Conservation (phyloP, 208 protist species). For the Trichomonas vaginalis region DNA sequence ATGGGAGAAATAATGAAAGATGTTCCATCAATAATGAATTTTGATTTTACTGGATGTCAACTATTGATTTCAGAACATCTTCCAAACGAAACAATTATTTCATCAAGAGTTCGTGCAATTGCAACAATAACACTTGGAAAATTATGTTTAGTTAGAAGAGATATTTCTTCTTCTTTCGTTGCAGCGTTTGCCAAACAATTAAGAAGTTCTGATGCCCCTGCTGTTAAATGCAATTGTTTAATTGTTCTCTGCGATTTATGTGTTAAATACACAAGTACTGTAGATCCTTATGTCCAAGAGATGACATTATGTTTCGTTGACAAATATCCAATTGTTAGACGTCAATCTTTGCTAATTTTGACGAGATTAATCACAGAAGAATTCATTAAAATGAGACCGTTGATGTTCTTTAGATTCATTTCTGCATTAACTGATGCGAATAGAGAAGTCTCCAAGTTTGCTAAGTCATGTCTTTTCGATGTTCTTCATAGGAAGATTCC, state of each 20-base stretch:
- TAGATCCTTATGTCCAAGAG: not conserved
- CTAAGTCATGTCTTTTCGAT: not conserved
- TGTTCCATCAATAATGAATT: not conserved
- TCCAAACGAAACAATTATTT: not conserved
- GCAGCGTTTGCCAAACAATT: not conserved
- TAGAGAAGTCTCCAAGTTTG: not conserved
- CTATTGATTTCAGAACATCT: not conserved
- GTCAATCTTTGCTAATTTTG: not conserved
- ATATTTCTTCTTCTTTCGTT: not conserved
- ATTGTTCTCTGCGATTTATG: conserved; percentile 10
- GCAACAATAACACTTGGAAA: not conserved
- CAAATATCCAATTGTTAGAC: not conserved
- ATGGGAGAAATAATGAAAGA: not conserved
- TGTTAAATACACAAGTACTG: not conserved
- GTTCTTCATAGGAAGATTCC: not conserved
- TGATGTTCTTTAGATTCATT: conserved; percentile 1
- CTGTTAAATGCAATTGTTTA: not conserved
- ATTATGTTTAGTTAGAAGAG: not conserved
- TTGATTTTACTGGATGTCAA: conserved; percentile 2
- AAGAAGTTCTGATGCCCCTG: not conserved
- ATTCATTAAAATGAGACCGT: not conserved
- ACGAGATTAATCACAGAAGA: not conserved
- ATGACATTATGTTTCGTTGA: not conserved
- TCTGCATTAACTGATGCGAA: not conserved
- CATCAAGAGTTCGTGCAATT: not conserved